Evolutionary conservation across 2,329 filamentous ascomycete species (phyloP), one percentile per base, ranked within the genome.

Genomic region (Cladophialophora psammophila): DNA sequence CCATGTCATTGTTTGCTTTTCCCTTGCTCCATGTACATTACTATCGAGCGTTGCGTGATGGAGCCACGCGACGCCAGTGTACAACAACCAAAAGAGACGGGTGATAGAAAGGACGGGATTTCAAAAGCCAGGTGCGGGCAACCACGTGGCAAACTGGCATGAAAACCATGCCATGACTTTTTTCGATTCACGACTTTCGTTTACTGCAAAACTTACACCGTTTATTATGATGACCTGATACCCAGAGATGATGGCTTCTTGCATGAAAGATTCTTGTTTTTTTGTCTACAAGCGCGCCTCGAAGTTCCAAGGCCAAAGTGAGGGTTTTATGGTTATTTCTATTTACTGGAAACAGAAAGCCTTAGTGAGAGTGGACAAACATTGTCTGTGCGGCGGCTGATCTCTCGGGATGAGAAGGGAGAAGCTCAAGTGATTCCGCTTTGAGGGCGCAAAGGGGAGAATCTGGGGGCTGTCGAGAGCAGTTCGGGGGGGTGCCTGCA

Each of bases 171-270:
- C 42, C 59, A 13, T 6, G n/a, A 32, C 45, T 26, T 26, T 26
- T 18, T 66, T 64, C 42, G 58, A 52, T 60, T 69, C 64, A 66
- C 67, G 67, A 69, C 67, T 55, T 38, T 69, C 67, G 64, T 61
- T 69, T 64, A 64, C 12, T 55, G 15, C 55, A 38, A 32, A 32
- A 56, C n/a, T 42, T 60, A 36, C 60, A 63, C 60, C 63, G 40
- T 63, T 68, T 66, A 69, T 61, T 66, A 57, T 69, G 56, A 64
- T 57, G 64, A 66, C 60, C 40, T 69, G 67, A 69, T 69, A 69
- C 67, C 67, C 67, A 60, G 64, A 55, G 34, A 61, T 64, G 64
- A 69, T 56, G 63, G 57, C 50, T 65, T 61, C 50, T 42, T 63
- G 48, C 60, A 62, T 60, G 64, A 53, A 42, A 15, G 58, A 32